Percentiles rank a stretch among this genome's conserved stretches.
phyloP scores from a whole-genome alignment of 2,329 filamentous ascomycete genomes.

The Xylariaceae sp. region DNA sequence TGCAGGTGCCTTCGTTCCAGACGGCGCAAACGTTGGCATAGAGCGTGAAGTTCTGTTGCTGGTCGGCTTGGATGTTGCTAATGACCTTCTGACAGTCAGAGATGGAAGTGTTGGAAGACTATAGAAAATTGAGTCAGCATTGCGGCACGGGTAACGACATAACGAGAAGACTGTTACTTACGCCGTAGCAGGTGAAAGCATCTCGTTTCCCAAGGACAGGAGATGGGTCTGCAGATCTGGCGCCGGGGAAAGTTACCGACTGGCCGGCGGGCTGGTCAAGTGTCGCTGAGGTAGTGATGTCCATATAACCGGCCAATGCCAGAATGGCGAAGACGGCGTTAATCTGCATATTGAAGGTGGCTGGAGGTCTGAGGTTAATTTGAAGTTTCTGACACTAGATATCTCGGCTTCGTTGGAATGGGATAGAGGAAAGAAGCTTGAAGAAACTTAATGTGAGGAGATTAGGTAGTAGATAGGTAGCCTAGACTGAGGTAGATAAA shows the following conservation, averaged over 20 bases:
- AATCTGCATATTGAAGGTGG: slow-evolving; percentile 13
- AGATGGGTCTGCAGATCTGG: neutral
- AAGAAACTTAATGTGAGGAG: neutral
- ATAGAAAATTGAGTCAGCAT: slow-evolving; percentile 3
- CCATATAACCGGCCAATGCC: slow-evolving; percentile 6
- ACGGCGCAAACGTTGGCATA: slow-evolving; percentile 32
- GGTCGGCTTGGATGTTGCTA: slow-evolving; percentile 21
- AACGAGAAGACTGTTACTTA: slow-evolving; percentile 14
- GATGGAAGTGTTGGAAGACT: slow-evolving; percentile 27
- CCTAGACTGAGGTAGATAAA: neutral
- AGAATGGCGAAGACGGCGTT: slow-evolving; percentile 6
- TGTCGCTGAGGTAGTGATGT: neutral
- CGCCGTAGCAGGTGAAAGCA: slow-evolving; percentile 35
- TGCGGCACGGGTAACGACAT: neutral
- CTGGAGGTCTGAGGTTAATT: neutral
- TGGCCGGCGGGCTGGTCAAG: neutral
- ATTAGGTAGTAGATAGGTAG: neutral
- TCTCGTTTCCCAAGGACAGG: slow-evolving; percentile 31
- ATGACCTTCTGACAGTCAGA: slow-evolving; percentile 32
- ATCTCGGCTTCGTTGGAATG: neutral
- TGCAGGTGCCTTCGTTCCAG: slow-evolving; percentile 31
- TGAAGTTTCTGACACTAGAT: neutral
- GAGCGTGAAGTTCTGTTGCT: slow-evolving; percentile 27
- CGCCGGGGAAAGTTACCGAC: neutral
- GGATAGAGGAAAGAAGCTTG: neutral